Evolutionary conservation across 345 rosid species (phyloP), one percentile per base, ranked within the genome.

Genomic region (Euphorbia tirucalli): DNA sequence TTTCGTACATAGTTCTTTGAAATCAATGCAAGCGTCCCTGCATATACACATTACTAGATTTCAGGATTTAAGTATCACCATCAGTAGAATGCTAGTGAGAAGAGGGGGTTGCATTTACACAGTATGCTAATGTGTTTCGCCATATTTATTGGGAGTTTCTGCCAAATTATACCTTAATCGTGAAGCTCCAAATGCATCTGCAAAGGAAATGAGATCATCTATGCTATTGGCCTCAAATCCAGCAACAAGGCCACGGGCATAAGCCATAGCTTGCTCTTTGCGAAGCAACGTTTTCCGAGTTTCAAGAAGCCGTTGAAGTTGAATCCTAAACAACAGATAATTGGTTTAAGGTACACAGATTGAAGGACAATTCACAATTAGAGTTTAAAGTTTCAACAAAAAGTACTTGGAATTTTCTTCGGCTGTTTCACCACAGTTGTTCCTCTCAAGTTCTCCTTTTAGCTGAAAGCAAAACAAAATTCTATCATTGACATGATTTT

Each of bases 251-350:
- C 93, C 92, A 62, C 92, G 84, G n/a, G 92, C 96, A 75, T 85
- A 91, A 2, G 88, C 92, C 97, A 91, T 93, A 22, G 96, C 97
- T 81, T 89, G 98, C 80, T 90, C 94, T 75, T 81, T 84, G 65
- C 82, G 82, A 44, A 93, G 96, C 77, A 89, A 81, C 7, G 83
- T 78, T 74, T 84, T 88, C 39, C 91, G 81, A 11, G 96, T 87
- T 82, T 87, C 92, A 75, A 88, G 75, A 65, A 91, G 83, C 70
- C 88, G 83, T 65, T 85, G 96, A 71, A 91, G 96, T 80, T 87
- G 93, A 76, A 86, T 82, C 84, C 97, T 88, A 24, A 25, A 65
- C 54, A 70, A 68, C 70, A 79, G 72, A 24, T 2, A 68, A 80
- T 31, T 39, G 22, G 65, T 83, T 28, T 82, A 74, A 67, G 32